These are phyloP conservation scores for Quercus ilex DNA, from an alignment of 306 rosid genomes.

Conservation along the genomic window DNA sequence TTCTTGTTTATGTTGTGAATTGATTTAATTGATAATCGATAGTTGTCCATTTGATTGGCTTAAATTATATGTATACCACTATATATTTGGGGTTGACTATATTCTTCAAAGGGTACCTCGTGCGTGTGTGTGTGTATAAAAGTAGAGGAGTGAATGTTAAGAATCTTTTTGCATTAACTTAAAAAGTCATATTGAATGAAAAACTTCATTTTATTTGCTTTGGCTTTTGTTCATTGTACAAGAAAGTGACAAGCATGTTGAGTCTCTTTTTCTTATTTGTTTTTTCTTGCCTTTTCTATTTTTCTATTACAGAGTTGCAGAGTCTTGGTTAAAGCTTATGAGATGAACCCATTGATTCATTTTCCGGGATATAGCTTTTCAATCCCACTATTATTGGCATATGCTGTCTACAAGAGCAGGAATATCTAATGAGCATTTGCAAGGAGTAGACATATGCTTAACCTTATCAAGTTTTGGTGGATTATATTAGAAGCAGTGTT, in stretches of 20 bases:
- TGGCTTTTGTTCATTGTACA: background rate
- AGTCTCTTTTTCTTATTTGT: background rate
- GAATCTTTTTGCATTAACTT: background rate
- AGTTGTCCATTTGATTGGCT: background rate
- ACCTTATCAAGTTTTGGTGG: background rate
- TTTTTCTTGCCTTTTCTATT: conserved; percentile 13
- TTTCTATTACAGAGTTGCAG: conserved; percentile 65
- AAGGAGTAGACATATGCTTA: background rate
- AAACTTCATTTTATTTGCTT: background rate
- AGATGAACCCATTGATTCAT: conserved; percentile 80
- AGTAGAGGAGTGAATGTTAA: background rate
- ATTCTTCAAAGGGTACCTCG: too few species aligned
- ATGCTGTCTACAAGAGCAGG: conserved; percentile 50
- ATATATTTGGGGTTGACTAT: background rate
- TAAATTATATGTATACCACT: background rate
- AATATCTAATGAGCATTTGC: conserved; percentile 21
- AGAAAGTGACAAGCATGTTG: background rate
- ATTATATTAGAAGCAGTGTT: too few species aligned
- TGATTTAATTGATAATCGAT: background rate
- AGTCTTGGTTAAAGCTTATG: conserved; percentile 75
- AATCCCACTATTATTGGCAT: conserved; percentile 64
- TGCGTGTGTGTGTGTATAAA: too few species aligned
- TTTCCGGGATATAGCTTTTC: conserved; percentile 60
- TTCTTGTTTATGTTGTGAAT: background rate
- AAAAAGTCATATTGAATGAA: background rate